Evolutionary conservation across 257 asterid genomes (phyloP).

Genomic region (Jacaranda copaia): DNA sequence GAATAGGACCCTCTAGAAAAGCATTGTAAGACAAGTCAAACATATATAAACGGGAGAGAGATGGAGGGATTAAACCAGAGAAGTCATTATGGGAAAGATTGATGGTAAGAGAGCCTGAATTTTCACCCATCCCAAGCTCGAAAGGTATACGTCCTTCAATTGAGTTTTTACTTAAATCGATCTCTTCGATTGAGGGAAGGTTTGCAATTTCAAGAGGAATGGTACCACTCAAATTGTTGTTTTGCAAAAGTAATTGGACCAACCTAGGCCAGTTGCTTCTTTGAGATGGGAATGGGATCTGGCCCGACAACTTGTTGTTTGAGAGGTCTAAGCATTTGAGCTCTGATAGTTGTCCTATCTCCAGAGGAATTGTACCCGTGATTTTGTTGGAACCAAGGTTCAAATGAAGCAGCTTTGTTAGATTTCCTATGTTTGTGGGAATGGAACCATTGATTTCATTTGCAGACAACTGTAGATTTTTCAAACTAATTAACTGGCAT

Average conservation of each 20-base stretch:
- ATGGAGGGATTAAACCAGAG: conserved; percentile 17
- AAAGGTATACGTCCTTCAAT: conserved; percentile 14
- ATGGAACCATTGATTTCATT: neutral
- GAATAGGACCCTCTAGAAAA: conserved; percentile 26
- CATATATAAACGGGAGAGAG: neutral
- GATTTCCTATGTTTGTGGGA: neutral
- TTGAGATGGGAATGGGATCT: neutral
- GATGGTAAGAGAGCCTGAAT: neutral
- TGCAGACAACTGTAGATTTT: neutral
- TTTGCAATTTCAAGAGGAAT: neutral
- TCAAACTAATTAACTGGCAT: neutral
- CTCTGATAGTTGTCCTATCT: neutral
- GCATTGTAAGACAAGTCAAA: conserved; percentile 29
- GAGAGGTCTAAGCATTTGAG: neutral
- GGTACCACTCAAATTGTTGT: neutral
- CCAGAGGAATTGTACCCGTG: neutral
- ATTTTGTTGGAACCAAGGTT: no score
- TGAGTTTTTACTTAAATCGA: neutral
- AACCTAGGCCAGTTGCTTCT: neutral
- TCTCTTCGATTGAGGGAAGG: neutral
- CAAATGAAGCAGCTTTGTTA: neutral
- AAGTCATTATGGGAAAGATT: conserved; percentile 29
- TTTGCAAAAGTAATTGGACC: neutral
- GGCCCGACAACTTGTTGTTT: neutral
- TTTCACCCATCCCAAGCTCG: neutral